Evolutionary conservation across 2,329 filamentous ascomycete species (phyloP), one percentile per base, ranked within the genome.

Genomic region (Arthrobotrys musiformis): DNA sequence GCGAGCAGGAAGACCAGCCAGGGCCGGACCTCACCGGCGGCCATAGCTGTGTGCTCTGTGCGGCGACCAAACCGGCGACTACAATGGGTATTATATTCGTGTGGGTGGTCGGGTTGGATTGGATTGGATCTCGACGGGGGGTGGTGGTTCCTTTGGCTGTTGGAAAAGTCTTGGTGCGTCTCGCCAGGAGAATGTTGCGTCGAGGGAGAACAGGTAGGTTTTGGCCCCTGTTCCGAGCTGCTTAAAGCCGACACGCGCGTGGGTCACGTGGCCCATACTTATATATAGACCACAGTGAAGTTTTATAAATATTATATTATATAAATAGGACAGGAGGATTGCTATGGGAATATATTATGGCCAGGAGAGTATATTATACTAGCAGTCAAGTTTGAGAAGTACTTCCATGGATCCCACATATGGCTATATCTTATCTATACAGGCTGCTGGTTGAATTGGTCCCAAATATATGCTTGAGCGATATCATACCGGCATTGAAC

Each of bases 1-100:
- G 66, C 52, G 9, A 69, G 66, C 54, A 56, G 13, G 40, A 69
- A 61, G 33, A 69, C 22, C 9, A 54, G 40, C 66, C 66, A 69
- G 30, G 66, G 46, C 66, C 52, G 37, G 40, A 69, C 24, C n/a
- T 46, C 42, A 60, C 37, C 37, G 50, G 22, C 46, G 33, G 44
- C 46, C 62, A 67, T 67, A 37, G 11, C n/a, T 42, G 48, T 54
- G 30, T n/a, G n/a, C n/a, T n/a, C n/a, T n/a, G n/a, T n/a, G n/a
- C n/a, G n/a, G n/a, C 48, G 28, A 56, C 44, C 62, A 50, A 66
- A 52, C 42, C 58, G 58, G 37, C 37, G 17, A 24, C 17, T 8
- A 22, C 37, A 19, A 22, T 30, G 37, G 24, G 4, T 2, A 4
- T 13, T 5, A 9, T 33, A 5, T 24, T 9, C 19, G 22, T n/a